Base-by-base conservation (phyloP, 139 green algal species). In the Chlamydomonas eustigma region DNA sequence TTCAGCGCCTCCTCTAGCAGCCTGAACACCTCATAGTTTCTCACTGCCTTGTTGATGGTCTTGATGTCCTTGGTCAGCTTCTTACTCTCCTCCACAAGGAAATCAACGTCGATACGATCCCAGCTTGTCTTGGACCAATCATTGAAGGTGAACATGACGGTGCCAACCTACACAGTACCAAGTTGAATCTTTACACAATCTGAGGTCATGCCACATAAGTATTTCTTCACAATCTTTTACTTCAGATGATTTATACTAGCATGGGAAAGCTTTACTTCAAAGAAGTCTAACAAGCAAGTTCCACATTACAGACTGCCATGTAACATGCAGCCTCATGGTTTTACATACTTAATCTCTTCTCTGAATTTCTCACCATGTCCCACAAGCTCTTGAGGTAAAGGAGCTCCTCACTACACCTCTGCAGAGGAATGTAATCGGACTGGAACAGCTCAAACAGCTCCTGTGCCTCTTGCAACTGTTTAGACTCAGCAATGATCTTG, bases 81-180 rank as follows among this genome's bases (percentile, higher is more conserved):
- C 84, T 95, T 94, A 39, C 87, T 91, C 83, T 94, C 90, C 79
- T 97, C 91, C 33, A 91, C 78, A 75, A 97, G 78, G 64, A 90
- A 86, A 32, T 96, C 93, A 0, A 92, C 88, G 77, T 97, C 88
- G 63, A 97, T 95, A 38, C 87, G 89, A 79, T 93, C 91, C 93
- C 93, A 97, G 3, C 85, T 84, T 8, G 89, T 95, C 76, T 86
- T 87, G 78, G 91, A 88, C 92, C 93, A 97, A 68, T 91, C 89
- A 2, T 75, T 79, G 78, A 94, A 97, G 0, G 87, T 95, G 85
- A 87, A 91, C 84, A 97, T 88, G 25, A 97, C 92, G 0, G 79
- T 80, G 22, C 75, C 85, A 18, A 58, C 44, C 85, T n/a, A n/a
- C n/a, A n/a, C n/a, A n/a, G n/a, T n/a, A n/a, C n/a, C n/a, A n/a